A percentile compares a stretch with the other conserved stretches of the same genome.
Conservation (phyloP, 202 grass and related monocot genomes). For the Alloteropsis angusta region DNA sequence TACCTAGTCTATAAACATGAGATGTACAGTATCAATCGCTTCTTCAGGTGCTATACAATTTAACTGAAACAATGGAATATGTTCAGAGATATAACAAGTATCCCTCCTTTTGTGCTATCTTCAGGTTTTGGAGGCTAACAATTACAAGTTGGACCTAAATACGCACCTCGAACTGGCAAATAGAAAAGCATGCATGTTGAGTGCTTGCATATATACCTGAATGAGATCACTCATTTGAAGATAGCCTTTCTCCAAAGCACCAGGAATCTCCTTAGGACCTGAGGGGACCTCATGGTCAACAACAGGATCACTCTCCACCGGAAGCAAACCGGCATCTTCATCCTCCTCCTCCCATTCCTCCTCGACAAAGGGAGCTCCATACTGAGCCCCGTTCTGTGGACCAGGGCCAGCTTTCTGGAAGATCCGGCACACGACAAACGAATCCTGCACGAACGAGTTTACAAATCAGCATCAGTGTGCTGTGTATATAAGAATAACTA, state of each 20-base stretch:
- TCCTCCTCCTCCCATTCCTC: conserved; percentile 76
- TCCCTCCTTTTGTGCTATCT: neutral
- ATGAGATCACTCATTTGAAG: conserved; percentile 61
- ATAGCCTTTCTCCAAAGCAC: conserved; percentile 48
- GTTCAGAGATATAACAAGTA: neutral
- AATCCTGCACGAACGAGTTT: conserved; percentile 41
- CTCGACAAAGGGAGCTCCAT: conserved; percentile 85
- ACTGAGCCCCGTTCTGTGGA: conserved; percentile 85
- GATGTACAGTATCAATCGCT: neutral
- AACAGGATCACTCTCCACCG: conserved; percentile 14
- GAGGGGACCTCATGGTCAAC: conserved; percentile 24
- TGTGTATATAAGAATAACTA: neutral
- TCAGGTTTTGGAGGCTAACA: neutral
- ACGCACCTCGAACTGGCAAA: neutral
- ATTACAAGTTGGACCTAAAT: neutral
- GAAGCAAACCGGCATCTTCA: conserved; percentile 32
- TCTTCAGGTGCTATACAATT: neutral
- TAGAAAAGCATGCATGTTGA: neutral
- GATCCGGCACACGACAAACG: conserved; percentile 83
- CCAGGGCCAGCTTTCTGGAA: conserved; percentile 84
- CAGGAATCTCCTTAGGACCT: conserved; percentile 31
- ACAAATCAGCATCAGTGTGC: neutral
- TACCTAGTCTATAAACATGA: neutral
- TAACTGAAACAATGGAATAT: neutral
- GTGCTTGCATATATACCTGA: conserved; percentile 32